Evolutionary conservation across 495 filamentous ascomycete species (phyloP).

Genomic region (Mycothermus thermophilus): DNA sequence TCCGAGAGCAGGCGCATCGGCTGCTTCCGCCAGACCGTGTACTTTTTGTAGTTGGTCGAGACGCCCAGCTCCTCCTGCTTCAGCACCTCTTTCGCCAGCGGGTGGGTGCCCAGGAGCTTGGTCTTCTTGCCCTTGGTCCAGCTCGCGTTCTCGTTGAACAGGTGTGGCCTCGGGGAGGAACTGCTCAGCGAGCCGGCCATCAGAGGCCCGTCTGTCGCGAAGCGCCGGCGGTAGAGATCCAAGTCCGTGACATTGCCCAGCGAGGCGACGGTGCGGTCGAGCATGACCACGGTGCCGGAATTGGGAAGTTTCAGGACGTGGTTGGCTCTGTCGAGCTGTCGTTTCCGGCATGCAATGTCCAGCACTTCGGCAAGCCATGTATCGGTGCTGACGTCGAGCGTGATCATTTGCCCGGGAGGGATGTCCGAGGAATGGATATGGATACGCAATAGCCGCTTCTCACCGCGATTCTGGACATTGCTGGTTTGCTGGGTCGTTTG

Average conservation of each 20-base stretch:
- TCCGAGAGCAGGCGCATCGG: slow-evolving; percentile 84
- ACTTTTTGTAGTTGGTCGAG: slow-evolving; percentile 62
- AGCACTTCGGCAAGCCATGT: slow-evolving; percentile 90
- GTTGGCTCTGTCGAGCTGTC: slow-evolving; percentile 77
- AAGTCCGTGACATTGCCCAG: slow-evolving; percentile 73
- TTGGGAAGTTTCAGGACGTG: slow-evolving; percentile 79
- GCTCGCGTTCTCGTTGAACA: slow-evolving; percentile 42
- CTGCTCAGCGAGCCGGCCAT: slow-evolving; percentile 69
- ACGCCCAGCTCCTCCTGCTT: slow-evolving; percentile 56
- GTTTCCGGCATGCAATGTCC: slow-evolving; percentile 77
- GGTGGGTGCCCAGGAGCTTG: slow-evolving; percentile 52
- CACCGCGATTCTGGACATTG: slow-evolving; percentile 37
- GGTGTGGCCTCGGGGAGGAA: slow-evolving; percentile 62
- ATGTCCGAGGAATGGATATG: slow-evolving; percentile 66
- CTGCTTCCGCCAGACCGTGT: slow-evolving; percentile 83
- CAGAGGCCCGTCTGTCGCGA: slow-evolving; percentile 64
- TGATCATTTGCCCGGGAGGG: slow-evolving; percentile 47
- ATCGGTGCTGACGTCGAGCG: slow-evolving; percentile 76
- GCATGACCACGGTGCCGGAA: slow-evolving; percentile 62
- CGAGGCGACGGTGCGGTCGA: slow-evolving; percentile 81
- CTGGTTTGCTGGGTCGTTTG: slow-evolving; percentile 43
- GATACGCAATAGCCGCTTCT: slow-evolving; percentile 67
- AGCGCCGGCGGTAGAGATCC: slow-evolving; percentile 76
- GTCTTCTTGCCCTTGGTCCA: slow-evolving; percentile 56
- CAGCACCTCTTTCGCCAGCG: slow-evolving; percentile 52